Conservation (phyloP, 306 rosid species). For the Trifolium repens region DNA sequence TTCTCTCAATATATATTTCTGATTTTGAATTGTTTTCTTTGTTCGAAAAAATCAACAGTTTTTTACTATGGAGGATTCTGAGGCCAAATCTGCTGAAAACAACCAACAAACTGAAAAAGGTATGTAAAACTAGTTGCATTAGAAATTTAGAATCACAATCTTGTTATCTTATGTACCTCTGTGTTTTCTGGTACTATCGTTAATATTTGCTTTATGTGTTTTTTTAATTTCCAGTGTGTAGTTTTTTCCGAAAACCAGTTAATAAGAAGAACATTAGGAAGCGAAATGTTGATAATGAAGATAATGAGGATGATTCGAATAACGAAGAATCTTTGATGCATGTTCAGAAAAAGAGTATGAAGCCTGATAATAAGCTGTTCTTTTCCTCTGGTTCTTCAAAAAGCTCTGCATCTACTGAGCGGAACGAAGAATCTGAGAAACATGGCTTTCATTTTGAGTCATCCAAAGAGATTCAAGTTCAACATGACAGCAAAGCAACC, state of each 20-base stretch:
- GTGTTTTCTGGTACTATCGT: not conserved
- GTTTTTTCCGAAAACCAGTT: slow-evolving; percentile 17
- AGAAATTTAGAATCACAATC: not conserved
- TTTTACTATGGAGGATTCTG: not conserved
- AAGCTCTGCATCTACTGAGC: not conserved
- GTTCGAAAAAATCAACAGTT: not conserved
- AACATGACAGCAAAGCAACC: slow-evolving; percentile 11
- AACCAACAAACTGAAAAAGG: slow-evolving; percentile 5
- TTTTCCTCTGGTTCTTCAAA: not conserved
- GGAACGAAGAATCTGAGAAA: not conserved
- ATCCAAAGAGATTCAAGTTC: slow-evolving; percentile 20
- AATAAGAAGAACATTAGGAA: slow-evolving; percentile 10
- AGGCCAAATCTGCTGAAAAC: slow-evolving; percentile 7
- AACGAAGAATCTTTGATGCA: slow-evolving; percentile 12
- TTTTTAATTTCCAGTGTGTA: slow-evolving; percentile 5
- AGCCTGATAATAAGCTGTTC: slow-evolving; percentile 6
- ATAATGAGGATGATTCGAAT: slow-evolving; percentile 6
- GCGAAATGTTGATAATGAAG: not conserved
- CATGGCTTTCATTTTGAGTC: slow-evolving; percentile 6
- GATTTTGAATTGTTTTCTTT: not conserved
- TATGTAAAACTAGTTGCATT: slow-evolving; percentile 8
- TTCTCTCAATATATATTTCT: no score
- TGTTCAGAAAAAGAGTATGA: not conserved
- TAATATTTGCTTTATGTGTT: not conserved
- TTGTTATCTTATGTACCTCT: not conserved